These are phyloP conservation scores for Narthecium ossifragum DNA, from an alignment of 106 monocot genomes.

Conservation along the genomic window DNA sequence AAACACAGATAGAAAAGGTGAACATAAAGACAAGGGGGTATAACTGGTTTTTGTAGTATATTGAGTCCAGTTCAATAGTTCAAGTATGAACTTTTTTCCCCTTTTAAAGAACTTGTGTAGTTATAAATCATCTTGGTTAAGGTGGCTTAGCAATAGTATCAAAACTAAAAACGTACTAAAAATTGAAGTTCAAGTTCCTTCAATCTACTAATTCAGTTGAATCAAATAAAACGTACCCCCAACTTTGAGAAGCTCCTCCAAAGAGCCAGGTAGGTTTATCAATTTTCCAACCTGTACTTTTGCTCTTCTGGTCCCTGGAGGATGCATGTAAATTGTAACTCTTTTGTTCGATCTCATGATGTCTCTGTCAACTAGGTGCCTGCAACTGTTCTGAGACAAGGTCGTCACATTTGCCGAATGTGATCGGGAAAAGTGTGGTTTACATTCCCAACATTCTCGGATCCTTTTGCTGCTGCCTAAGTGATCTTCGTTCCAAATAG, in stretches of 20 bases:
- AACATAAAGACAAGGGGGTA: not conserved
- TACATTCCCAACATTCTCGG: not conserved
- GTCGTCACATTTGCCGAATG: too few relatives aligned
- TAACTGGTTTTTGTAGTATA: too few relatives aligned
- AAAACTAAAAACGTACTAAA: not conserved
- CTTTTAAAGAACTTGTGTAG: too few relatives aligned
- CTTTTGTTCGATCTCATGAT: constrained; percentile 17
- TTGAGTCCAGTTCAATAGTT: too few relatives aligned
- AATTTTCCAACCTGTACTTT: constrained; percentile 30
- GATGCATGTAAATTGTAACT: constrained; percentile 35
- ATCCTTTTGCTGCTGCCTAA: not conserved
- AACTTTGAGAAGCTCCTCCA: constrained; percentile 46
- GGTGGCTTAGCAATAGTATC: not conserved
- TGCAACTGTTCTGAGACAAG: not conserved
- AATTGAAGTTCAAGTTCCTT: not conserved
- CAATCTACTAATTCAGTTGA: not conserved
- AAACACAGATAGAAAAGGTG: not conserved
- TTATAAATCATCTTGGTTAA: too few relatives aligned
- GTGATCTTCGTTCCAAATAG: too few relatives aligned
- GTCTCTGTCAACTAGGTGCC: constrained; percentile 3
- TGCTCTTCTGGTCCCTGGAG: constrained; percentile 2
- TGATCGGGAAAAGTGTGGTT: too few relatives aligned
- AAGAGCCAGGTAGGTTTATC: constrained; percentile 43
- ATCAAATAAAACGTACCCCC: constrained; percentile 29
- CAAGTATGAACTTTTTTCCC: too few relatives aligned